Evolutionary conservation across 129 eudicot species (phyloP).

Genomic region (Chrysanthemum lavandulifolium): DNA sequence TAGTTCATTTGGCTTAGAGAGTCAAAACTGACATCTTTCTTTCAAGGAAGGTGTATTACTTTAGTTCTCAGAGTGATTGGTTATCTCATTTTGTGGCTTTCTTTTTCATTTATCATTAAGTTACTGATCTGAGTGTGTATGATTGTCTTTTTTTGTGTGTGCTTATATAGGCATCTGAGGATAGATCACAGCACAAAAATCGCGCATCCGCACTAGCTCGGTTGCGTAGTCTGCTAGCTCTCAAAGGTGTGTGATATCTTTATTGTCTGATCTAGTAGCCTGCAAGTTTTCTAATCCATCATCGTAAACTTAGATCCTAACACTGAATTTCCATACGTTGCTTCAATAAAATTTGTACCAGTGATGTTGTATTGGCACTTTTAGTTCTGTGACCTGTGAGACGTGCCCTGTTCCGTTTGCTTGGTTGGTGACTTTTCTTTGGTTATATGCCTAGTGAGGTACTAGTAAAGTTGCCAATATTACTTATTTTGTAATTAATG

Average conservation of each 20-base stretch:
- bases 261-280: background rate
- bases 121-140: constrained; percentile 11
- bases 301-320: background rate
- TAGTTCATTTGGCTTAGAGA: constrained; percentile 12
- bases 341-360: background rate
- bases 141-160: constrained; percentile 23
- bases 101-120: background rate
- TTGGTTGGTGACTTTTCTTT: too few relatives aligned
- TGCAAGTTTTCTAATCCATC: background rate
- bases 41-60: background rate
- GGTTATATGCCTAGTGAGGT: too few relatives aligned
- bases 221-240: constrained; percentile 75
- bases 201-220: constrained; percentile 86
- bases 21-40: background rate
- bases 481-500: constrained; percentile 14
- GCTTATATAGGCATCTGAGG: constrained; percentile 72
- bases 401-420: too few relatives aligned
- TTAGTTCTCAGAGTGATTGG: background rate
- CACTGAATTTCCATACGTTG: background rate
- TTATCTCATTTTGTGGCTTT: background rate
- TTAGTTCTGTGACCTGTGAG: too few relatives aligned
- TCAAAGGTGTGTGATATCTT: constrained; percentile 54
- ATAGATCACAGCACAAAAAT: constrained; percentile 91
- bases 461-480: background rate
- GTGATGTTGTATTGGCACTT: background rate